Base-by-base conservation (phyloP, 352 stramenopile species). In the Hyphochytrium catenoides region DNA sequence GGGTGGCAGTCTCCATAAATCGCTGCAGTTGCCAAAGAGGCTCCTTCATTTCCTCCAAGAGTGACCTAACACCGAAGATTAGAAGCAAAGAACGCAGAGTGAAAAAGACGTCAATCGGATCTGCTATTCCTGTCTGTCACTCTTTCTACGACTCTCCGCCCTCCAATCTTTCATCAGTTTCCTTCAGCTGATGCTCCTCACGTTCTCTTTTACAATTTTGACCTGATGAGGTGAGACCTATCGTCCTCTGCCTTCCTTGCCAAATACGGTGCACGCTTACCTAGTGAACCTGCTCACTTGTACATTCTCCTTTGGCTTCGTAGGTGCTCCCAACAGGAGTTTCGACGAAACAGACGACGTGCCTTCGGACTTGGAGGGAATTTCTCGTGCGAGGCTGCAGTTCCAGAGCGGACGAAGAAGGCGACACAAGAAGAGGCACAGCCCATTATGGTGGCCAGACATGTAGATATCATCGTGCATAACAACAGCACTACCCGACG, bases 391-490 rank as follows among this genome's bases (percentile, higher is more conserved):
- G 38, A 43, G 16, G 52, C 38, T 2, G 68, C 47, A 29, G 19
- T 53, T 59, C 69, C 69, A 84, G 2, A 84, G 39, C 1, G 69
- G 69, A 3, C 69, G 60, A 17, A 84, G 47, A n/a, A 81, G 43
- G n/a, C 69, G 66, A 9, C 48, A 62, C n/a, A 74, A 38, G 33
- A 84, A 84, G 27, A 72, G 59, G 3, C 76, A 54, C 17, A 84
- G 52, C 30, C 64, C 69, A 32, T 84, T 67, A 43, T 84, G 69
- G 36, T 84, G 67, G 39, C 73, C 78, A 14, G 69, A 81, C 62
- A 84, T 77, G 37, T 57, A 60, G 42, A 79, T 76, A 34, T 84
- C 69, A 1, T 69, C 77, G 2, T 62, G 81, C 34, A 84, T 50
- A 26, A 84, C 64, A 41, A 84, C 6, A 30, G 34, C 4, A 24